Percentiles rank a stretch among this genome's conserved stretches.
phyloP scores from a whole-genome alignment of 2,329 filamentous ascomycete species.

The Diplodia scrobiculata region DNA sequence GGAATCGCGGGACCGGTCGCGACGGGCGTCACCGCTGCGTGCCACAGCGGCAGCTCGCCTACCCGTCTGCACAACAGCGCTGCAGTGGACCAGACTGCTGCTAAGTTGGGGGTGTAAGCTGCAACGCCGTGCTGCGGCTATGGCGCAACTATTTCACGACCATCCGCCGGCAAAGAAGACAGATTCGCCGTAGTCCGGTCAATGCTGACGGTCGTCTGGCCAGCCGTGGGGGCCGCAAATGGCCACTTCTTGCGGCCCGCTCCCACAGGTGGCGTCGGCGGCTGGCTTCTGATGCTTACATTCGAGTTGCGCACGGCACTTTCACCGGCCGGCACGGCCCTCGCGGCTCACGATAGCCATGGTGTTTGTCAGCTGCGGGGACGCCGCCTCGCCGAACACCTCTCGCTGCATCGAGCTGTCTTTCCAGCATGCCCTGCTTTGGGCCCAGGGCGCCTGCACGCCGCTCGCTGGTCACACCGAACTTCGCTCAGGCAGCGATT shows the following conservation, averaged over 20 bases:
- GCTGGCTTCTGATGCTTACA: slow-evolving; percentile 7
- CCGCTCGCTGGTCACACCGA: slow-evolving; percentile 14
- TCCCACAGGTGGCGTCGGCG: slow-evolving; percentile 14
- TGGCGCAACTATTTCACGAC: slow-evolving; percentile 20
- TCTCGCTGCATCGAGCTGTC: background rate
- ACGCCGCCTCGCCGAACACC: background rate
- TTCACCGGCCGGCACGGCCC: slow-evolving; percentile 2
- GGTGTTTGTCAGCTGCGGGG: slow-evolving; percentile 24
- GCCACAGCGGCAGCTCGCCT: background rate
- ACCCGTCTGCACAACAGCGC: background rate
- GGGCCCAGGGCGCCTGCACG: slow-evolving; percentile 8
- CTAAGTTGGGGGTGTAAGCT: slow-evolving; percentile 18
- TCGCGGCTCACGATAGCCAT: background rate
- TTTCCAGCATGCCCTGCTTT: slow-evolving; percentile 7
- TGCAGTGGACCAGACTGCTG: background rate
- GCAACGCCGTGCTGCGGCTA: slow-evolving; percentile 13
- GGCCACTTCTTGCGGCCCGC: background rate
- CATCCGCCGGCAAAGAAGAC: background rate
- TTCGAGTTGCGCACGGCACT: background rate
- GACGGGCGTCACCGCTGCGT: background rate
- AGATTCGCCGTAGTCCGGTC: background rate
- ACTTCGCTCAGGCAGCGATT: slow-evolving; percentile 1
- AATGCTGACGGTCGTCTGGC: slow-evolving; percentile 3
- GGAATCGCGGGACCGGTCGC: background rate
- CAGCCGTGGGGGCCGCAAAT: slow-evolving; percentile 9